A percentile compares a stretch with the other conserved stretches of the same genome.
phyloP scores from a whole-genome alignment of 2,329 filamentous ascomycete genomes.

The Ophiostoma piceae region DNA sequence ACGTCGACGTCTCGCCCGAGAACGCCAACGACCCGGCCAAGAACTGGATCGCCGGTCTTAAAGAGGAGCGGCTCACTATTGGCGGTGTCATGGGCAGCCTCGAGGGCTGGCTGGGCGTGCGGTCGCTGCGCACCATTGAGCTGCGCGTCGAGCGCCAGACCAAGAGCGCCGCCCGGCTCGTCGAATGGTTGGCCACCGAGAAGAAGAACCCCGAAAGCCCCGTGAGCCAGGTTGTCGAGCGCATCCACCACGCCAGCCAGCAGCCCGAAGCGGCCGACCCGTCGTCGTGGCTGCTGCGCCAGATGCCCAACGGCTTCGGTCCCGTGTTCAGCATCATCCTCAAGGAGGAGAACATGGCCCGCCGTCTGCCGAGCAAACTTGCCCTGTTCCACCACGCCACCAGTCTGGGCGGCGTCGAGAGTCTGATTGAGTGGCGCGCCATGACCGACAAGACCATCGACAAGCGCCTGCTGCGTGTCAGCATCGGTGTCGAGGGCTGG shows the following conservation, averaged over 20 bases:
- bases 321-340: constrained; percentile 78
- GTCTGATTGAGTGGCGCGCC: constrained; percentile 89
- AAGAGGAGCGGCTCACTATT: constrained; percentile 66
- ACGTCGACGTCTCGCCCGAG: constrained; percentile 21
- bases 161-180: constrained; percentile 62
- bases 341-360: constrained; percentile 56
- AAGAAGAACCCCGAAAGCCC: constrained; percentile 36
- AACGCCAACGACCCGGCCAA: constrained; percentile 37
- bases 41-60: constrained; percentile 57
- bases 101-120: constrained; percentile 86
- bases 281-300: constrained; percentile 67
- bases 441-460: constrained; percentile 78
- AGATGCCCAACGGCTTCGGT: constrained; percentile 89
- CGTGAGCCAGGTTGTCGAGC: constrained; percentile 52
- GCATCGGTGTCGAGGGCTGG: constrained; percentile 79
- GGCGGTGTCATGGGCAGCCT: constrained; percentile 83
- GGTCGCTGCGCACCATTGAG: constrained; percentile 80
- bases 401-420: constrained; percentile 88
- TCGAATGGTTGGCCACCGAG: constrained; percentile 61
- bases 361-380: constrained; percentile 69
- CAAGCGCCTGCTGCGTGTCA: constrained; percentile 68
- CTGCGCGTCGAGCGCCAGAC: constrained; percentile 75
- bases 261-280: constrained; percentile 59
- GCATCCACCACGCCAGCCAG: constrained; percentile 67
- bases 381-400: constrained; percentile 90